Percentiles rank a stretch among this genome's conserved stretches.
phyloP scores from a whole-genome alignment of 768 basidiomycete species.

The Tricholoma hemisulphureum region DNA sequence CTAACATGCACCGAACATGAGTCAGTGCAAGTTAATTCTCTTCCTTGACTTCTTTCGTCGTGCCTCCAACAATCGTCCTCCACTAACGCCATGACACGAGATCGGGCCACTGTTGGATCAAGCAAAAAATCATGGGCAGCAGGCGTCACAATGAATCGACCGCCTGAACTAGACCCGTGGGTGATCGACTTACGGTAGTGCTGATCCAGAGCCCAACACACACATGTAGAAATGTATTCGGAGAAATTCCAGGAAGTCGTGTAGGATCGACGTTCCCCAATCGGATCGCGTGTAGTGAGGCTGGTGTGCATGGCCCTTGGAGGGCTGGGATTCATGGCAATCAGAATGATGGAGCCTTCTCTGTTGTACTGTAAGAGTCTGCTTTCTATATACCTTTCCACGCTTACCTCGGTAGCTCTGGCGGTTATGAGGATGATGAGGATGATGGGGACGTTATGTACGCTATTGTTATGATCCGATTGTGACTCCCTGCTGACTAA shows the following conservation, averaged over 20 bases:
- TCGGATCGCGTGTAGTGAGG: slow-evolving; percentile 17
- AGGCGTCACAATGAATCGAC: background rate
- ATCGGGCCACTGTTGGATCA: no score
- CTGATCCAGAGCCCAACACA: background rate
- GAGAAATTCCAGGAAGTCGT: slow-evolving; percentile 27
- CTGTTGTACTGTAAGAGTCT: slow-evolving; percentile 34
- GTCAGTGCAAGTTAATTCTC: no score
- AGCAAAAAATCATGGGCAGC: background rate
- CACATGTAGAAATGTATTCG: slow-evolving; percentile 22
- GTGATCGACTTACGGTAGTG: background rate
- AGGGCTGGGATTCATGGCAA: slow-evolving; percentile 41
- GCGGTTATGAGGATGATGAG: slow-evolving; percentile 41
- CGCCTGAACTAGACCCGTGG: background rate
- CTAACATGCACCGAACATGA: no score
- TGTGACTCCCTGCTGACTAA: background rate
- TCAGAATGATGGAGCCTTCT: slow-evolving; percentile 31
- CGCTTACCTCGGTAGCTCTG: slow-evolving; percentile 20
- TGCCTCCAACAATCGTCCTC: no score
- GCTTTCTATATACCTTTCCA: background rate
- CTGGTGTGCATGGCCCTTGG: slow-evolving; percentile 32
- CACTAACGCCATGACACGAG: no score
- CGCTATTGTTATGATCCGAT: background rate
- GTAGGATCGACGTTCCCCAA: slow-evolving; percentile 21
- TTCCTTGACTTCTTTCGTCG: no score
- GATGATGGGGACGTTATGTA: slow-evolving; percentile 39